Conservation (phyloP, 2,329 filamentous ascomycete genomes). For the Alternaria triticimaculans region DNA sequence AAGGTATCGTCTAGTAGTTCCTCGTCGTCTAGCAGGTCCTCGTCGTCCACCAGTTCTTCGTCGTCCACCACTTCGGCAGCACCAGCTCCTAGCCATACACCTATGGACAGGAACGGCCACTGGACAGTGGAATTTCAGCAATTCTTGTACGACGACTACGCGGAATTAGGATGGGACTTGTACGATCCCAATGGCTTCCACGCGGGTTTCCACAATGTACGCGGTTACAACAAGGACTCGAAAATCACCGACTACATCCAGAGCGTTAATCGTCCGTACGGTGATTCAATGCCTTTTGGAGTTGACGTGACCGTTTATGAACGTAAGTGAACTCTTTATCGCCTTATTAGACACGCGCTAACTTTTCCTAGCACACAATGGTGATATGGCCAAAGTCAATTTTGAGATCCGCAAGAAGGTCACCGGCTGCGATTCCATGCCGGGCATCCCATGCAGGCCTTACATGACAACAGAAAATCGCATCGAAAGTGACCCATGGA, state of each 20-base stretch:
- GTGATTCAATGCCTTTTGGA: constrained; percentile 15
- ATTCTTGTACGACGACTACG: constrained; percentile 11
- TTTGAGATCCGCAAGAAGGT: constrained; percentile 14
- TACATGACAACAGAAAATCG: constrained; percentile 13
- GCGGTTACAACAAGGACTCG: neutral
- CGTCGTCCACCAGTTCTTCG: neutral
- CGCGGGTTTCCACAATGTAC: constrained; percentile 4
- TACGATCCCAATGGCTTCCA: constrained; percentile 21
- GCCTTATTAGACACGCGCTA: neutral
- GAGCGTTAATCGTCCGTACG: constrained; percentile 2
- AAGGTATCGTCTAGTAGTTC: neutral
- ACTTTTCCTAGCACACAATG: neutral
- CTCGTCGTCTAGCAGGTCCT: neutral
- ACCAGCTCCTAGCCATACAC: neutral
- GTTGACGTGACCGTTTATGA: constrained; percentile 5
- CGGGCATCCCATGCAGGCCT: constrained; percentile 6
- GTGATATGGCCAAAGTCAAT: constrained; percentile 3
- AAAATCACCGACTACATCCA: constrained; percentile 9
- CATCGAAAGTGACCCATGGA: constrained; percentile 8
- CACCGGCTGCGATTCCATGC: neutral
- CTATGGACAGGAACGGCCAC: constrained; percentile 11
- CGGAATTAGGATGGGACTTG: constrained; percentile 21
- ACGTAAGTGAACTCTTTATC: neutral
- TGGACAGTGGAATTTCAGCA: constrained; percentile 23
- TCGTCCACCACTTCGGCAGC: neutral